Percentiles rank a stretch among this genome's conserved stretches.
phyloP scores from a whole-genome alignment of 208 protist genomes.

The Trypanosoma lewisi region DNA sequence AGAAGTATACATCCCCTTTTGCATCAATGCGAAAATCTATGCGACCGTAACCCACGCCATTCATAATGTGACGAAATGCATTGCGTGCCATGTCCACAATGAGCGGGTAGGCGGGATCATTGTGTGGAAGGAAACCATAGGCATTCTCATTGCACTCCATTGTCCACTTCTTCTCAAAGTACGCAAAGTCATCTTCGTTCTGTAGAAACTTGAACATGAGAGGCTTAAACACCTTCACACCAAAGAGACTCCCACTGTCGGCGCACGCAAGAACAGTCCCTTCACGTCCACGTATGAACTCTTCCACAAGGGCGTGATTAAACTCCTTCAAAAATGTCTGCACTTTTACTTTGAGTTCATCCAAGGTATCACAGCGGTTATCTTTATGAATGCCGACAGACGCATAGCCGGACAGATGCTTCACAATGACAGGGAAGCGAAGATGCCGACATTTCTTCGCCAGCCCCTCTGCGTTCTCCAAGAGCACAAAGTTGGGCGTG shows the following conservation, averaged over 20 bases:
- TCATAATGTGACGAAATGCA: slow-evolving; percentile 82
- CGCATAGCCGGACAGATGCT: slow-evolving; percentile 84
- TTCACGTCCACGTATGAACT: slow-evolving; percentile 85
- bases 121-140: slow-evolving; percentile 59
- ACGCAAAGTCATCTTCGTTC: slow-evolving; percentile 77
- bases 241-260: slow-evolving; percentile 60
- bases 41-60: slow-evolving; percentile 83
- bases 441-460: slow-evolving; percentile 85
- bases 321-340: slow-evolving; percentile 69
- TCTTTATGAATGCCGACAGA: slow-evolving; percentile 87
- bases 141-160: slow-evolving; percentile 66
- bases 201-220: slow-evolving; percentile 85
- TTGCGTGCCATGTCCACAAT: slow-evolving; percentile 81
- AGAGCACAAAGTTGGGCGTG: slow-evolving; percentile 82
- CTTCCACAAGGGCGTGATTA: slow-evolving; percentile 85
- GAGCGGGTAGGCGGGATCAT: slow-evolving; percentile 67
- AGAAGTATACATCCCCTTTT: slow-evolving; percentile 66
- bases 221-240: slow-evolving; percentile 83
- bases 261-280: slow-evolving; percentile 81
- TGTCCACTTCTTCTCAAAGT: slow-evolving; percentile 89
- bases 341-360: slow-evolving; percentile 73
- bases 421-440: slow-evolving; percentile 88
- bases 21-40: slow-evolving; percentile 88
- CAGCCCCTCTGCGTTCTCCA: slow-evolving; percentile 57
- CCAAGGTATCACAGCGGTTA: slow-evolving; percentile 73